A percentile compares a stretch with the other conserved stretches of the same genome.
Evolutionary conservation across 495 filamentous ascomycete genomes (phyloP).

Genomic region (Lophiotrema nucula): DNA sequence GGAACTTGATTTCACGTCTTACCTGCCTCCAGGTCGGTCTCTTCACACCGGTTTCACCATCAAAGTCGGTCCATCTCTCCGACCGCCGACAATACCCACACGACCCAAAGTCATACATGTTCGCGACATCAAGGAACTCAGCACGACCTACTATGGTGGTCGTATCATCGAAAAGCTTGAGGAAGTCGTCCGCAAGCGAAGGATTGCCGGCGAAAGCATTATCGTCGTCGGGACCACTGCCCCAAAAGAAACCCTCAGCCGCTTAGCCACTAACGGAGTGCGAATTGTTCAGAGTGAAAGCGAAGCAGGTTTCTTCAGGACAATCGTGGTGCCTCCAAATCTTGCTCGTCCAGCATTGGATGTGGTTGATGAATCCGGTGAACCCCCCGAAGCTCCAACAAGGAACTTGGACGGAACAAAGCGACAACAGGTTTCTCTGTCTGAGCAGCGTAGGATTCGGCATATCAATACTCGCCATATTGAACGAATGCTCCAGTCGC

Average conservation of each 20-base stretch:
- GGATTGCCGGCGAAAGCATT: constrained; percentile 66
- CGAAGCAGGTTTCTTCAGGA: constrained; percentile 47
- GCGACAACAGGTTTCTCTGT: neutral
- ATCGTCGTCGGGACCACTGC: constrained; percentile 74
- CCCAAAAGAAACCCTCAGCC: constrained; percentile 50
- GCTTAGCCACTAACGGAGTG: constrained; percentile 52
- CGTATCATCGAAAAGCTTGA: constrained; percentile 64
- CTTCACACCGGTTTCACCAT: neutral
- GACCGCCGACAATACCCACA: neutral
- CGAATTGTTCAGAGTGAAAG: constrained; percentile 46
- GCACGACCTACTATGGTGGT: constrained; percentile 59
- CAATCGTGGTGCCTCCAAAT: constrained; percentile 50
- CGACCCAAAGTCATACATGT: constrained; percentile 64
- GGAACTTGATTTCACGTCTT: constrained; percentile 13
- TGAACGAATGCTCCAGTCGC: constrained; percentile 59
- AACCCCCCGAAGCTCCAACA: neutral
- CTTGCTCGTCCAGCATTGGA: neutral
- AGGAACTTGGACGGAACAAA: neutral
- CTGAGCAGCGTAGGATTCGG: constrained; percentile 45
- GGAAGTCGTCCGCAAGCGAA: constrained; percentile 65
- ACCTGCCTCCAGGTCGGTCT: neutral
- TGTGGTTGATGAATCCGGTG: neutral
- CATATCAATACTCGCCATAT: constrained; percentile 70
- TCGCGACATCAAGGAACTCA: constrained; percentile 75
- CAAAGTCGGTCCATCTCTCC: neutral